These are phyloP conservation scores for Brassica juncea DNA, from an alignment of 345 rosid species.

Conservation along the genomic window DNA sequence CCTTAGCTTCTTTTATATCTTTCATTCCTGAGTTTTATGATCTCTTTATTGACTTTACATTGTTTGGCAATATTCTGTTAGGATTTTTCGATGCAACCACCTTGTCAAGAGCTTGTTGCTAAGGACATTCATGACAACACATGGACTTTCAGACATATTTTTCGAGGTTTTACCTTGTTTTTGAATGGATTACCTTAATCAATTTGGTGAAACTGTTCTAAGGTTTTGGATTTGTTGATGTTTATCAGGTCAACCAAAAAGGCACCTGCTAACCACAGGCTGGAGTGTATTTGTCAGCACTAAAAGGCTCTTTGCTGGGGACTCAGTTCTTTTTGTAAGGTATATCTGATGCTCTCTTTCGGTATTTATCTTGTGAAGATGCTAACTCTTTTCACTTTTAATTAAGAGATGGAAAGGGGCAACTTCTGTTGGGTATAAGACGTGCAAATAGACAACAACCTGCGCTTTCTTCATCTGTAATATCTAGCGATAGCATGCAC, in stretches of 20 bases:
- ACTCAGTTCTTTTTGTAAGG: conserved; percentile 94
- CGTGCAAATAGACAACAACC: conserved; percentile 90
- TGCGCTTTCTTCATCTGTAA: conserved; percentile 88
- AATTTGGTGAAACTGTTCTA: background rate
- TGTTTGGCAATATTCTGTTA: conserved; percentile 35
- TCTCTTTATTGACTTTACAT: conserved; percentile 24
- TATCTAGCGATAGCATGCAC: conserved; percentile 99
- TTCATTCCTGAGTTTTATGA: background rate
- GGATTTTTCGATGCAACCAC: conserved; percentile 97
- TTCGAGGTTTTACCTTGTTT: conserved; percentile 59
- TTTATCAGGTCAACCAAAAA: conserved; percentile 81
- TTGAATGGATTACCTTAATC: background rate
- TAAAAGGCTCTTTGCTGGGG: conserved; percentile 90
- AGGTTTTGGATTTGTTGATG: conserved; percentile 16
- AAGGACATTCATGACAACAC: conserved; percentile 83
- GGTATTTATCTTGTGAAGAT: conserved; percentile 6
- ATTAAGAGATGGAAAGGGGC: conserved; percentile 88
- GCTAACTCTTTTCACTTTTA: conserved; percentile 19
- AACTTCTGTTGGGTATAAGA: conserved; percentile 83
- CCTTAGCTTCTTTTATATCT: conserved; percentile 19
- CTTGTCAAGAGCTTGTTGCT: conserved; percentile 88
- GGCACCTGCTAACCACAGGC: conserved; percentile 90
- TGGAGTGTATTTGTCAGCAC: conserved; percentile 97
- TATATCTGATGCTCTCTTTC: conserved; percentile 33
- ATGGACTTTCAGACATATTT: conserved; percentile 95